Evolutionary conservation across 1,284 basidiomycete genomes (phyloP).

Genomic region (Mrakiaceae sp.): DNA sequence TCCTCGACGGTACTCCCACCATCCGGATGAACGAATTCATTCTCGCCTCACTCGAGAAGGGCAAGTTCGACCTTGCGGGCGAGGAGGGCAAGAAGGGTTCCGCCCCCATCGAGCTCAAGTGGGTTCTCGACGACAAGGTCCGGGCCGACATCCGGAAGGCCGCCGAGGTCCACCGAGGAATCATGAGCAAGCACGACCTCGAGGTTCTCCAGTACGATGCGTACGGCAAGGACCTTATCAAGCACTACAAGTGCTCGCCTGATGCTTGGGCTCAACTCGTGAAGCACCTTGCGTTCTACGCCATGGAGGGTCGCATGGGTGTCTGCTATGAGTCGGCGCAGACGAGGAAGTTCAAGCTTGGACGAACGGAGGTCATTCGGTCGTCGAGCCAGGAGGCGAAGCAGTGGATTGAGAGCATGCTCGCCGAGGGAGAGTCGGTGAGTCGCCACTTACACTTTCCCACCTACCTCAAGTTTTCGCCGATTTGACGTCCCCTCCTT

Average conservation of each 20-base stretch:
- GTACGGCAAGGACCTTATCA: conserved; percentile 56
- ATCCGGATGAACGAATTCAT: conserved; percentile 92
- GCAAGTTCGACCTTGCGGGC: conserved; percentile 54
- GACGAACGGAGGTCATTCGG: conserved; percentile 90
- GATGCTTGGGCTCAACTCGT: conserved; percentile 92
- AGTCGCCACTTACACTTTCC: conserved; percentile 22
- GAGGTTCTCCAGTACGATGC: conserved; percentile 41
- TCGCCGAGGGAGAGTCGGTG: conserved; percentile 45
- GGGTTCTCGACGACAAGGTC: conserved; percentile 51
- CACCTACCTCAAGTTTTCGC: neutral
- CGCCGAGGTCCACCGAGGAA: conserved; percentile 59
- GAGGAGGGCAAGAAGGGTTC: conserved; percentile 36
- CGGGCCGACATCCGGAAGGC: conserved; percentile 40
- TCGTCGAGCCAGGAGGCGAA: conserved; percentile 71
- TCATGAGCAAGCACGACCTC: conserved; percentile 71
- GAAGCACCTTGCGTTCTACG: conserved; percentile 90
- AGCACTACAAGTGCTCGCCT: conserved; percentile 77
- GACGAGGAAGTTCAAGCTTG: conserved; percentile 83
- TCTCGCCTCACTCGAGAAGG: conserved; percentile 62
- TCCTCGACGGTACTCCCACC: conserved; percentile 80
- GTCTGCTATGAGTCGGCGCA: conserved; percentile 91
- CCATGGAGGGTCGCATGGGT: conserved; percentile 64
- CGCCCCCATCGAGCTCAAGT: conserved; percentile 51
- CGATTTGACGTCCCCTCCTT: neutral
- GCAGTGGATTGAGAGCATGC: conserved; percentile 81